A percentile compares a stretch with the other conserved stretches of the same genome.
phyloP scores from a whole-genome alignment of 306 rosid species.

The Glycyrrhiza uralensis region DNA sequence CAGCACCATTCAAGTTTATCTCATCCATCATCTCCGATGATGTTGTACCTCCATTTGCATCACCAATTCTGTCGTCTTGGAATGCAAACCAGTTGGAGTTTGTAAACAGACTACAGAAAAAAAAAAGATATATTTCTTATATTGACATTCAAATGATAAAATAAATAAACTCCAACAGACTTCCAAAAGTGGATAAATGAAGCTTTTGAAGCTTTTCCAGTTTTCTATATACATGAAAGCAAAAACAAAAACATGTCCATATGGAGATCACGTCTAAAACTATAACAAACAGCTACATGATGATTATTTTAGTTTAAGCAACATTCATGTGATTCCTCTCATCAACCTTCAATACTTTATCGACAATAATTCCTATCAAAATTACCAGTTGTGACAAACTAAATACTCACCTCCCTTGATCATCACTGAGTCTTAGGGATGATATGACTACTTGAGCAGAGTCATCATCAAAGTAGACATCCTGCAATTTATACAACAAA shows the following conservation, averaged over 20 bases:
- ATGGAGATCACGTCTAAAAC: neutral
- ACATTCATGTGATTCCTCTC: neutral
- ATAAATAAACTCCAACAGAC: neutral
- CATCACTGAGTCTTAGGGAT: constrained; percentile 87
- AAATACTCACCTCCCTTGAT: constrained; percentile 87
- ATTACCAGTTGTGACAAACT: neutral
- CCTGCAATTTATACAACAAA: constrained; percentile 47
- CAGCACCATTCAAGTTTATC: constrained; percentile 69
- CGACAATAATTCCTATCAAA: neutral
- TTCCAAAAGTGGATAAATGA: neutral
- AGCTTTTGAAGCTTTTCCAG: neutral
- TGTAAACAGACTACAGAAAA: constrained; percentile 81
- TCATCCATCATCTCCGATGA: constrained; percentile 86
- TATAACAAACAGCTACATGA: neutral
- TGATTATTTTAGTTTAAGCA: neutral
- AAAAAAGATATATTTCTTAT: constrained; percentile 1
- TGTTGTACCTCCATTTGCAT: constrained; percentile 55
- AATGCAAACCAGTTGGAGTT: constrained; percentile 98
- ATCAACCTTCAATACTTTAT: neutral
- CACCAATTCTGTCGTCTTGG: constrained; percentile 81
- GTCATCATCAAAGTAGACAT: constrained; percentile 94
- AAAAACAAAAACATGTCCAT: neutral
- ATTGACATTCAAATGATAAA: neutral
- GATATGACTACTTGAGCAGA: constrained; percentile 97
- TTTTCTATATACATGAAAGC: neutral